Evolutionary conservation across 495 filamentous ascomycete genomes (phyloP).

Genomic region (Neurospora sp.): DNA sequence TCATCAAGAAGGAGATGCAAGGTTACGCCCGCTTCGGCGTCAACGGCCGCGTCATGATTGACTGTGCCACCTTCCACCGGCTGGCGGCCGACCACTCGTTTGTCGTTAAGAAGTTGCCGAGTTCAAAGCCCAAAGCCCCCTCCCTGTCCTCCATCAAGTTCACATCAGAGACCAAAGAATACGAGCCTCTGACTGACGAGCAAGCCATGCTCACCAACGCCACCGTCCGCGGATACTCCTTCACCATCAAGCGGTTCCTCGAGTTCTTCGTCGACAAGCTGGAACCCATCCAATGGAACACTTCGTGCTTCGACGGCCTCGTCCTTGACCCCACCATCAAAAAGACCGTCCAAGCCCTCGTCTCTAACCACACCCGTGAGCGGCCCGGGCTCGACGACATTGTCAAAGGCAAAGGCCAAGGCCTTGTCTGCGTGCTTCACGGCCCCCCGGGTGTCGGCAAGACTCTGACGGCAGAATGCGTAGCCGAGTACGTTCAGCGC

Average conservation of each 20-base stretch:
- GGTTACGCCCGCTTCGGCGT: constrained; percentile 19
- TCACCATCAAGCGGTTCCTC: constrained; percentile 20
- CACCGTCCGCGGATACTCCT: constrained; percentile 26
- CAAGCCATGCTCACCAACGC: constrained; percentile 18
- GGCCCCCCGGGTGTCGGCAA: constrained; percentile 31
- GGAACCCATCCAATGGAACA: constrained; percentile 21
- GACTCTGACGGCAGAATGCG: constrained; percentile 31
- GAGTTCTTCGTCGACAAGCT: constrained; percentile 25
- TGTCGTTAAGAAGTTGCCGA: constrained; percentile 1
- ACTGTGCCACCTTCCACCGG: constrained; percentile 24
- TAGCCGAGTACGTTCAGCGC: constrained; percentile 40
- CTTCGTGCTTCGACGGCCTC: constrained; percentile 39
- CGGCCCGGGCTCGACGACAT: constrained; percentile 27
- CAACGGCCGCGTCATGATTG: constrained; percentile 27
- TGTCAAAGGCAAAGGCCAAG: constrained; percentile 27
- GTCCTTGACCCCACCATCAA: constrained; percentile 43
- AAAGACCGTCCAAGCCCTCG: constrained; percentile 42
- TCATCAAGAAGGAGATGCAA: constrained; percentile 11
- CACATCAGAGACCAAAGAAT: constrained; percentile 3
- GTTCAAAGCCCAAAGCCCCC: background rate
- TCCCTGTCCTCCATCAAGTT: background rate
- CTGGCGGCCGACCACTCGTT: constrained; percentile 18
- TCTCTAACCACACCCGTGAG: constrained; percentile 25
- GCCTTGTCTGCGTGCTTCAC: constrained; percentile 32
- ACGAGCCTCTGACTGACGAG: constrained; percentile 19